phyloP scores from a whole-genome alignment of 371 early-diverging fungal genomes.

The Encephalitozoon hellem region DNA sequence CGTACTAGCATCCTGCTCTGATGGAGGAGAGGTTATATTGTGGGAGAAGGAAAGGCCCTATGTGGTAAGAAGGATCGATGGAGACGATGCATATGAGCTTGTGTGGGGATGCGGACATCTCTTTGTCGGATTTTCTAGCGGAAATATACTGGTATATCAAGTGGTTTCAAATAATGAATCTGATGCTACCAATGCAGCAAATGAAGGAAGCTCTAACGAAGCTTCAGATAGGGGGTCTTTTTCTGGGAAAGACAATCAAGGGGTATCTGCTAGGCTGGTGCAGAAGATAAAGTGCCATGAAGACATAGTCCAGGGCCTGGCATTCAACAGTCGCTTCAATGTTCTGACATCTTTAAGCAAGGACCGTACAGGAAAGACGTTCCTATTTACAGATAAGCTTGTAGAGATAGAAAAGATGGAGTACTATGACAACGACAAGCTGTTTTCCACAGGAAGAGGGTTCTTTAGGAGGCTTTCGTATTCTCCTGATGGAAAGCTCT shows the following conservation, averaged over 20 bases:
- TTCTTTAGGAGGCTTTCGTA: constrained; percentile 51
- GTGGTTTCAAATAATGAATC: not conserved
- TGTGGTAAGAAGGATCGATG: constrained; percentile 46
- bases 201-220: too few relatives aligned
- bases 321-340: constrained; percentile 22
- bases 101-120: constrained; percentile 40
- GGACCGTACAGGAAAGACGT: constrained; percentile 47
- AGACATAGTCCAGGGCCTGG: constrained; percentile 50
- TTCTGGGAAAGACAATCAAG: not conserved
- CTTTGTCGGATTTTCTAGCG: constrained; percentile 43
- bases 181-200: not conserved
- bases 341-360: constrained; percentile 43
- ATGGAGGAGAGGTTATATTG: constrained; percentile 54
- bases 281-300: constrained; percentile 31
- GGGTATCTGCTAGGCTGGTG: constrained; percentile 14
- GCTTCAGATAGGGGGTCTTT: not conserved
- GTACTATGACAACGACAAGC: not conserved
- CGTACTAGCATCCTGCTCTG: constrained; percentile 52
- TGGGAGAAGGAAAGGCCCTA: constrained; percentile 4
- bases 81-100: constrained; percentile 57
- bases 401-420: constrained; percentile 25
- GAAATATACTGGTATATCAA: constrained; percentile 33
- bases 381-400: constrained; percentile 9
- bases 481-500: constrained; percentile 7
- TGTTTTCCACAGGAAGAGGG: not conserved